Evolutionary conservation across 805 yeast genomes (phyloP).

Genomic region (Komagataella pseudopastoris): DNA sequence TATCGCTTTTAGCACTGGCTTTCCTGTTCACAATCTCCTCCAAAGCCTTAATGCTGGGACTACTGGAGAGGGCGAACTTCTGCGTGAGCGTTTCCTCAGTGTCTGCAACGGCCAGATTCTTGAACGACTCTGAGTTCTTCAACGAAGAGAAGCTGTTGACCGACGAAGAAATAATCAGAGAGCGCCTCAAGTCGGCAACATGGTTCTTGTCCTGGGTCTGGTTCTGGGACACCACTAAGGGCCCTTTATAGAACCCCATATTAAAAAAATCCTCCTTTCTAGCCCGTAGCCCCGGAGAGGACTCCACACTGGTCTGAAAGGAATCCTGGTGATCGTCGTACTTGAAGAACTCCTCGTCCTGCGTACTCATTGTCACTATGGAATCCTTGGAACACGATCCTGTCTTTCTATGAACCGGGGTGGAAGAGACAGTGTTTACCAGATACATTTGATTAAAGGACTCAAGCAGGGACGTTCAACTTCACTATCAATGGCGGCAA

Average conservation of each 20-base stretch:
- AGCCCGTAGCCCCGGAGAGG: conserved; percentile 8
- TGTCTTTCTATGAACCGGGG: conserved; percentile 3
- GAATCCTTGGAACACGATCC: conserved; percentile 17
- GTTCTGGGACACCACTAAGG: background rate
- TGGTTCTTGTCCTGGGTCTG: conserved; percentile 8
- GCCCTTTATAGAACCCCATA: conserved; percentile 3
- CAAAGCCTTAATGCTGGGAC: conserved; percentile 22
- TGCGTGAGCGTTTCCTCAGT: conserved; percentile 16
- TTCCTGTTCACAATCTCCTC: conserved; percentile 18
- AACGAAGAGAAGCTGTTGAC: background rate
- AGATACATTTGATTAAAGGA: background rate
- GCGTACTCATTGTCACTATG: conserved; percentile 7
- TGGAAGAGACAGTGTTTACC: background rate
- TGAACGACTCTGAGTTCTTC: background rate
- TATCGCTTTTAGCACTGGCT: conserved; percentile 4
- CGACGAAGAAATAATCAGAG: conserved; percentile 19
- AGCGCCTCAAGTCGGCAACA: conserved; percentile 16
- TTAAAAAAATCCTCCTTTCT: conserved; percentile 1
- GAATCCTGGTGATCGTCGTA: conserved; percentile 19
- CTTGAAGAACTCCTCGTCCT: conserved; percentile 20
- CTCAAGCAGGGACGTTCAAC: background rate
- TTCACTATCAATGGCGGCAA: background rate
- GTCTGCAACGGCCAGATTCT: background rate
- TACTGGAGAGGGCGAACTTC: conserved; percentile 16
- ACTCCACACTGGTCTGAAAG: conserved; percentile 21